Evolutionary conservation across 2,329 filamentous ascomycete species (phyloP).

Genomic region (Botrytis tulipae): DNA sequence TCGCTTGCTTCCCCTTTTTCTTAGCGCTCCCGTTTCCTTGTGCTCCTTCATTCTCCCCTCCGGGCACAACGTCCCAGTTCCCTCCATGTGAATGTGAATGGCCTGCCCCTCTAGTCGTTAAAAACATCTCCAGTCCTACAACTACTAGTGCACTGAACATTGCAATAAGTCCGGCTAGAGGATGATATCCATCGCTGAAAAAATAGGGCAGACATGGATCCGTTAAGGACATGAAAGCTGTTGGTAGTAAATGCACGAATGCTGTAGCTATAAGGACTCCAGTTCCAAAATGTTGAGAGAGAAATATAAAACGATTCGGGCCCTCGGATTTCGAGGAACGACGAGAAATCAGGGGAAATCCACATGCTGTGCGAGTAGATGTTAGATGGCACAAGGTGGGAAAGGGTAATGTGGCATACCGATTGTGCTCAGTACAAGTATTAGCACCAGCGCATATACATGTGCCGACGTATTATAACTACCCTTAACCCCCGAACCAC

Average conservation of each 20-base stretch:
- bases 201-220: slow-evolving; percentile 70
- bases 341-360: slow-evolving; percentile 38
- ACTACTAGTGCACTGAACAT: slow-evolving; percentile 82
- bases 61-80: slow-evolving; percentile 33
- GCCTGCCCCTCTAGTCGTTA: slow-evolving; percentile 67
- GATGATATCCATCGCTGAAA: slow-evolving; percentile 76
- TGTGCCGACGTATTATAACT: slow-evolving; percentile 56
- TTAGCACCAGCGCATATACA: slow-evolving; percentile 56
- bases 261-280: slow-evolving; percentile 84
- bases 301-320: slow-evolving; percentile 46
- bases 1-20: slow-evolving; percentile 30
- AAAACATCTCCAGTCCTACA: slow-evolving; percentile 83
- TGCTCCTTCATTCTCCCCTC: slow-evolving; percentile 44
- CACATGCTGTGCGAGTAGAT: slow-evolving; percentile 35
- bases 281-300: slow-evolving; percentile 71
- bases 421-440: slow-evolving; percentile 53
- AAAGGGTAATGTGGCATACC: slow-evolving; percentile 37
- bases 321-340: slow-evolving; percentile 34
- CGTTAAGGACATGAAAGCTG: slow-evolving; percentile 58
- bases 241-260: slow-evolving; percentile 70
- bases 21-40: slow-evolving; percentile 33
- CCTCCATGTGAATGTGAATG: slow-evolving; percentile 56
- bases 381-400: slow-evolving; percentile 14
- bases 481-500: slow-evolving; percentile 50
- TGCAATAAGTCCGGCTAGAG: slow-evolving; percentile 76